Evolutionary conservation across 129 eudicot genomes (phyloP).

Genomic region (Chrysanthemum lavandulifolium): DNA sequence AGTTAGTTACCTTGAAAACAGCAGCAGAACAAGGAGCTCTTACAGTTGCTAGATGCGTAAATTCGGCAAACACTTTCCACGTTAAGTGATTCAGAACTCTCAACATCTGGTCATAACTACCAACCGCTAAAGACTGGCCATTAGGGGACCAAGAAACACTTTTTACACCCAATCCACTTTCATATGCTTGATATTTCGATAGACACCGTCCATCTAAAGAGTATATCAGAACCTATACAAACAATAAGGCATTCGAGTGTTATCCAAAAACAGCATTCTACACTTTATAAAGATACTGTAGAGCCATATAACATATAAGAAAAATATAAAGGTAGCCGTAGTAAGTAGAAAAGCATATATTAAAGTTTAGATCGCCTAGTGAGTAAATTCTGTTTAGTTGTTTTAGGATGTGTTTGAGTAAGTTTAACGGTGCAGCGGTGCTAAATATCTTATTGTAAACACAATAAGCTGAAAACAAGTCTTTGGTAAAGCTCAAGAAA

Average conservation of each 20-base stretch:
- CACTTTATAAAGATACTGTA: not conserved
- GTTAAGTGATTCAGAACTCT: conserved; percentile 93
- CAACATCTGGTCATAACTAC: conserved; percentile 97
- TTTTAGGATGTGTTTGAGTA: too few relatives aligned
- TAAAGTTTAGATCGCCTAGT: not conserved
- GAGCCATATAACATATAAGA: conserved; percentile 1
- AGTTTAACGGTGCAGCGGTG: too few relatives aligned
- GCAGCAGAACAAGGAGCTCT: conserved; percentile 93
- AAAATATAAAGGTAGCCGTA: not conserved
- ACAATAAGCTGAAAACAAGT: too few relatives aligned
- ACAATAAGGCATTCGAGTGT: conserved; percentile 9
- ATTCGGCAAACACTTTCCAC: conserved; percentile 98
- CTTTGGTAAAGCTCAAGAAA: too few relatives aligned
- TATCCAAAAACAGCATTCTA: conserved; percentile 10
- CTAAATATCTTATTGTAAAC: too few relatives aligned
- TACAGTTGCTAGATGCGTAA: conserved; percentile 66
- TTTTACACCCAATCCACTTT: conserved; percentile 96
- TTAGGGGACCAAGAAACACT: conserved; percentile 94
- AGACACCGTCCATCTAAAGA: conserved; percentile 94
- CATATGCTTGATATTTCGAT: conserved; percentile 94
- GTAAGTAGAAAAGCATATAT: not conserved
- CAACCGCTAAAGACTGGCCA: conserved; percentile 90
- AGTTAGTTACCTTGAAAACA: conserved; percentile 67
- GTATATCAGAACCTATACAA: conserved; percentile 73
- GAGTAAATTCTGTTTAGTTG: too few relatives aligned